phyloP scores from a whole-genome alignment of 345 rosid genomes.

The Linum usitatissimum region DNA sequence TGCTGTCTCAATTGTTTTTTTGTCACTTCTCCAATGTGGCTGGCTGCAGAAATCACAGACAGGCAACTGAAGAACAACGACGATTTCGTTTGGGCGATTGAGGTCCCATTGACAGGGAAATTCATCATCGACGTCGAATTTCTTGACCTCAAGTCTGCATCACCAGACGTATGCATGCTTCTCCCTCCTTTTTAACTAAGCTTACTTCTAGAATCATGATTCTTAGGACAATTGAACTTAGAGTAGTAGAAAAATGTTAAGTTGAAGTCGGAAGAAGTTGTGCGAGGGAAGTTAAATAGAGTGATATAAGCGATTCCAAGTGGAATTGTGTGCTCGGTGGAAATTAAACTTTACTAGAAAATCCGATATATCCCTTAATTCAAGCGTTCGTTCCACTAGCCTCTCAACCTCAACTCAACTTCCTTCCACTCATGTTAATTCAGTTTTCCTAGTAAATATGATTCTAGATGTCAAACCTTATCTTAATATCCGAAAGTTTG shows the following conservation, averaged over 20 bases:
- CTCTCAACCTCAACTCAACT: too few species aligned
- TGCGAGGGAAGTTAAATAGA: too few species aligned
- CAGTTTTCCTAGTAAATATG: too few species aligned
- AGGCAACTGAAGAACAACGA: conserved; percentile 63
- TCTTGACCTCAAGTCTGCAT: conserved; percentile 62
- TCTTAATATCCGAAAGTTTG: too few species aligned
- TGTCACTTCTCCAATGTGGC: neutral
- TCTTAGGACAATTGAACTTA: neutral
- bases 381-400: too few species aligned
- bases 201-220: neutral
- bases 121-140: conserved; percentile 86
- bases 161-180: conserved; percentile 45
- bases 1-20: neutral
- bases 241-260: too few species aligned
- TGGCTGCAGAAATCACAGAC: conserved; percentile 56
- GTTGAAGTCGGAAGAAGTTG: too few species aligned
- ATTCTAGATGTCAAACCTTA: too few species aligned
- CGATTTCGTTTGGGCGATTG: conserved; percentile 75
- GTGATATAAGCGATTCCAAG: too few species aligned
- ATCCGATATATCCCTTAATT: too few species aligned
- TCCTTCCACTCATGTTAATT: neutral
- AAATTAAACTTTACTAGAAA: too few species aligned
- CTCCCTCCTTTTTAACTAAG: conserved; percentile 1
- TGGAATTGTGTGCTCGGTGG: too few species aligned
- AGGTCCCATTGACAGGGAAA: conserved; percentile 72